Conservation (phyloP, 164 flowering plant genomes). For the Hamamelis virginiana region DNA sequence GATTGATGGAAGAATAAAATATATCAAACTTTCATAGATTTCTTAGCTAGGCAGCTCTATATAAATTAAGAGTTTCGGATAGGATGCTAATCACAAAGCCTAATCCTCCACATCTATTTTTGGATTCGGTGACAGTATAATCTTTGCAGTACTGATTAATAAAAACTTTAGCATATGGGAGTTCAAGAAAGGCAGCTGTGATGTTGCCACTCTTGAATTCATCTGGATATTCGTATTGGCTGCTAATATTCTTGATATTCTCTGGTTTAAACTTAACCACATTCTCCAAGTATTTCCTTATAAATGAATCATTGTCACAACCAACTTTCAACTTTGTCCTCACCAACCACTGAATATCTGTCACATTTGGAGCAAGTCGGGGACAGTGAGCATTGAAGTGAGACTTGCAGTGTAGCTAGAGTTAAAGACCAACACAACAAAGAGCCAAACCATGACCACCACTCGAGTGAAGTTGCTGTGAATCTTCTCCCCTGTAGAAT, state of each 20-base stretch:
- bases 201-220: constrained; percentile 29
- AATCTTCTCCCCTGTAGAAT: constrained; percentile 39
- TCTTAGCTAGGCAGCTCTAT: too few species aligned
- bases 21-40: too few species aligned
- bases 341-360: constrained; percentile 26
- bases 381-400: constrained; percentile 56
- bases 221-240: constrained; percentile 15
- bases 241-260: constrained; percentile 25
- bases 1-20: too few species aligned
- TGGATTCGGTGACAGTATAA: constrained; percentile 20
- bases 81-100: constrained; percentile 32
- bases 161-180: constrained; percentile 41
- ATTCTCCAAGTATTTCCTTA: constrained; percentile 25
- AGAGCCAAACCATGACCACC: constrained; percentile 50
- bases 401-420: constrained; percentile 58
- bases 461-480: constrained; percentile 36
- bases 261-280: constrained; percentile 24
- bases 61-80: too few species aligned
- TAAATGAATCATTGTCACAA: constrained; percentile 47
- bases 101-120: constrained; percentile 30
- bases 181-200: constrained; percentile 41
- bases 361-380: constrained; percentile 32
- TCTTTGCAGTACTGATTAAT: constrained; percentile 30
- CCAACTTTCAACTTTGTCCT: constrained; percentile 31
- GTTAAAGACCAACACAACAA: constrained; percentile 37